phyloP scores from a whole-genome alignment of 2,329 filamentous ascomycete genomes.

The Domatiomyces catenatus region DNA sequence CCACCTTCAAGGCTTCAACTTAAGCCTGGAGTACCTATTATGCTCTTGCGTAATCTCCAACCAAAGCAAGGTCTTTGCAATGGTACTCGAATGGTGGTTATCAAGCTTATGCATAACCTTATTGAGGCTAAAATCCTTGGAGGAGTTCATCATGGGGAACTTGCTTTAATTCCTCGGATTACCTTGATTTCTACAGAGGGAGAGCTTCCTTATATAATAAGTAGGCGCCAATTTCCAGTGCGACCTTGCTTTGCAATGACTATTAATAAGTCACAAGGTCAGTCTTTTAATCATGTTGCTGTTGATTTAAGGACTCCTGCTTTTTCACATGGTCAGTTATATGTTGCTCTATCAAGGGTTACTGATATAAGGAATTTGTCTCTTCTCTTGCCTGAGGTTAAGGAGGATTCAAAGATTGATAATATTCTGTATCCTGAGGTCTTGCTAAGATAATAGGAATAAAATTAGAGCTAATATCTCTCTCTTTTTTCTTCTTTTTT shows the following conservation, averaged over 20 bases:
- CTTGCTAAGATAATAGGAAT: too few species aligned
- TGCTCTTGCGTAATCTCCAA: constrained; percentile 2
- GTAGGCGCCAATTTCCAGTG: too few species aligned
- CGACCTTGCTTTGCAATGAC: too few species aligned
- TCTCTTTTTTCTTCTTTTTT: too few species aligned
- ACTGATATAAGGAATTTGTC: background rate
- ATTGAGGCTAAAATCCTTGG: too few species aligned
- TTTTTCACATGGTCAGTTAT: background rate
- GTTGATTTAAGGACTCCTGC: too few species aligned
- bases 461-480: too few species aligned
- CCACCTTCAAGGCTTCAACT: background rate
- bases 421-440: constrained; percentile 1
- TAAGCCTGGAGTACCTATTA: background rate
- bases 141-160: background rate
- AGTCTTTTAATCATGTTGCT: too few species aligned
- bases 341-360: background rate
- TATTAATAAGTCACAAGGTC: too few species aligned
- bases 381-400: too few species aligned
- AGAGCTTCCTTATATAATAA: too few species aligned
- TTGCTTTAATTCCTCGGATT: background rate
- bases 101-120: background rate
- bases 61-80: constrained; percentile 2
- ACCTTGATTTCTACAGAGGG: background rate
- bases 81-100: constrained; percentile 1
- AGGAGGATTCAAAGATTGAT: too few species aligned